phyloP scores from a whole-genome alignment of 805 yeast species.

The Lipomyces mesembrius region DNA sequence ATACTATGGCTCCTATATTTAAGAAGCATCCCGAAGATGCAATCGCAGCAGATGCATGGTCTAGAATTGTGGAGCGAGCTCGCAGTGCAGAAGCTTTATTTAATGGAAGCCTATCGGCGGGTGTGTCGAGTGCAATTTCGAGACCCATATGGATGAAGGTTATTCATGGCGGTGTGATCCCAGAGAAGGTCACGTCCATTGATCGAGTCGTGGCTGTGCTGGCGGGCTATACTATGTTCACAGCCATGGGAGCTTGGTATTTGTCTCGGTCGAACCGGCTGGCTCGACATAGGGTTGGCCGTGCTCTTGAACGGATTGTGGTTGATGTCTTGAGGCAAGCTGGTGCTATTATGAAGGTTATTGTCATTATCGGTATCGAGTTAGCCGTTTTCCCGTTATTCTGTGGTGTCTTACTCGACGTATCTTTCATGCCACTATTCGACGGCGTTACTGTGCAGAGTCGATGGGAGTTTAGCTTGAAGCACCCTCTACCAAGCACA shows the following conservation, averaged over 20 bases:
- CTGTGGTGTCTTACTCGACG: constrained; percentile 79
- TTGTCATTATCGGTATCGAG: constrained; percentile 75
- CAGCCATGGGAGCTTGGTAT: constrained; percentile 27
- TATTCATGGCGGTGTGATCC: constrained; percentile 25
- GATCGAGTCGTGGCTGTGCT: constrained; percentile 30
- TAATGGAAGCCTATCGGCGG: neutral
- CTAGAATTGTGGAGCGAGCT: constrained; percentile 15
- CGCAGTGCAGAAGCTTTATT: constrained; percentile 5
- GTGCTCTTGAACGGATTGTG: constrained; percentile 25
- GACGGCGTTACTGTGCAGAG: constrained; percentile 24
- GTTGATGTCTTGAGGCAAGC: constrained; percentile 36
- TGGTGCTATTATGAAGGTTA: constrained; percentile 69
- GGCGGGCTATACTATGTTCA: constrained; percentile 32
- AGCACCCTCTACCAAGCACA: constrained; percentile 40
- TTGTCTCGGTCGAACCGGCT: constrained; percentile 15
- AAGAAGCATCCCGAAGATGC: constrained; percentile 15
- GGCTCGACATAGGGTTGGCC: constrained; percentile 7
- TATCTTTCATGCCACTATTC: constrained; percentile 66
- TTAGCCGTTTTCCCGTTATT: constrained; percentile 81
- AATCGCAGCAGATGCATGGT: constrained; percentile 17
- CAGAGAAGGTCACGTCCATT: constrained; percentile 18
- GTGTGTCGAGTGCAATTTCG: constrained; percentile 8
- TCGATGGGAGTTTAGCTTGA: constrained; percentile 21
- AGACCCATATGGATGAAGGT: constrained; percentile 25
- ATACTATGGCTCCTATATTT: constrained; percentile 6